Base-by-base conservation (phyloP, 2,329 filamentous ascomycete species). In the Cadophora malorum region DNA sequence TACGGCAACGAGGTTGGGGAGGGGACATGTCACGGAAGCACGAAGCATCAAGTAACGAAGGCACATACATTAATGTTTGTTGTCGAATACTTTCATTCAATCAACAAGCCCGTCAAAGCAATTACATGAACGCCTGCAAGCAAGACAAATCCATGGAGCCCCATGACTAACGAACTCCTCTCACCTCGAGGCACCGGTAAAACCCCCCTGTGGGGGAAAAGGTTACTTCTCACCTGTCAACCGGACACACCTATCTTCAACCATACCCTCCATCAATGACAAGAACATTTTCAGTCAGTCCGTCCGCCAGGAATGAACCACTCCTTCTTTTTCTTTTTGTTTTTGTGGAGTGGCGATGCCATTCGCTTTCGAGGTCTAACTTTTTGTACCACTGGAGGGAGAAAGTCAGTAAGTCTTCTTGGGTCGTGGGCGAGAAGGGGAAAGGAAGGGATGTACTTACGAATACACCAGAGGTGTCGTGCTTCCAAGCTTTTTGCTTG, bases 211-310 rank as follows among this genome's bases (percentile, higher is more conserved):
- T 14, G 55, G n/a, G 64, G 56, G 45, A 61, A 65, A 66, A 60
- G 64, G 56, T 66, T 59, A 66, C 33, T 49, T 62, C 64, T 47
- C 64, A 28, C 47, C 56, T 62, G 64, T 66, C 64, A 49, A 53
- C 49, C 31, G 31, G 47, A 63, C 61, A 63, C 50, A 53, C 47
- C 49, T 35, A 38, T 21, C 16, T n/a, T 9, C 23, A 25, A 10
- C 28, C 28, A 31, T 31, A n/a, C 52, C 52, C 52, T n/a, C 28
- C 52, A 33, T 33, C 52, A 31, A 55, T 7, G 52, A 55, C n/a
- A 35, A 63, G 45, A 31, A 28, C 45, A 19, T 16, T 49, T 12
- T 25, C 4, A 45, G 12, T 45, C 12, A 16, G 41, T 19, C 41
- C 41, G 14, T 12, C 41, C 14, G 28, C 28, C 12, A 45, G 41